Base-by-base conservation (phyloP, 2,329 filamentous ascomycete species). In the Neobulgaria alba region DNA sequence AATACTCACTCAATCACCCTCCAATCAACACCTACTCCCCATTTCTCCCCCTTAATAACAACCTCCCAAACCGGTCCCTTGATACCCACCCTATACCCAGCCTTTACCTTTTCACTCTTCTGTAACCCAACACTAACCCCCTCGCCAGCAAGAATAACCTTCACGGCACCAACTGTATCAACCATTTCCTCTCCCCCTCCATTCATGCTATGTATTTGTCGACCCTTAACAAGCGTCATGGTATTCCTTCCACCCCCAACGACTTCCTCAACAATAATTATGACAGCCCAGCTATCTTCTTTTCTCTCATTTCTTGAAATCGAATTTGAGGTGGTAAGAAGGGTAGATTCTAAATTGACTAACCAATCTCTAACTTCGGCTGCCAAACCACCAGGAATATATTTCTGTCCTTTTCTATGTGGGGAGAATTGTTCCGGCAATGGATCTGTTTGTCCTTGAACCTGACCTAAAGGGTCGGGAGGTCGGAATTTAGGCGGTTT, bases 361-460 rank as follows among this genome's bases (percentile, higher is more conserved):
- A 77, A 59, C 71, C 71, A 75, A 12, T 62, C 58, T 36, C 69
- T 63, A 20, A 73, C 54, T 35, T 64, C 67, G 1, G 64, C 61
- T 3, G 72, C 72, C 39, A 73, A 57, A 2, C 72, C 72, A 3
- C 64, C 63, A 1, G 65, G 57, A 0, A 72, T 33, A 46, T 69
- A 75, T 49, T 68, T 68, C 46, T 69, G 63, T 0, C 63, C 65
- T 43, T 65, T 66, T 18, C 69, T 62, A 34, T 68, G 67, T 1
- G 73, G 72, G 0, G 71, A 74, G 55, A 76, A 76, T 29, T 67
- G 63, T 30, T 72, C 67, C 1, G 72, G 71, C 0, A 71, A 57
- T 0, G 69, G 68, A 35, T 60, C 56, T 7, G 12, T 7, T 16
- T 44, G 38, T 10, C 41, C 31, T 23, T 48, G 45, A 7, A 36